Evolutionary conservation across 176 grass and related monocot genomes (phyloP), one percentile per base, ranked within the genome.

Genomic region (Stipa capillata): DNA sequence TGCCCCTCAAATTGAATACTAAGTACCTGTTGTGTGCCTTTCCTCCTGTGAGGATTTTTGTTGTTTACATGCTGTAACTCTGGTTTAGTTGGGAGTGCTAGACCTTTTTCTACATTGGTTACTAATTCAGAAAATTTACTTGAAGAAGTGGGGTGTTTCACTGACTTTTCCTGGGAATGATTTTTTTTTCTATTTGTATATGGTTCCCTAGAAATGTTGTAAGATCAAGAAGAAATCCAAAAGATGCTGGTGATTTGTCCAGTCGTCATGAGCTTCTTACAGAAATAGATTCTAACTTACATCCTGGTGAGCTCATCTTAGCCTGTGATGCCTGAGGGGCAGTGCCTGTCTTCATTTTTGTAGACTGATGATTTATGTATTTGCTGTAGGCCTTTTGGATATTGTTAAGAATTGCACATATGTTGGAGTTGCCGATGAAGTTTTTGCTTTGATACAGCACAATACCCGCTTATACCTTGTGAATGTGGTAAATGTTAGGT

Each of bases 361-460:
- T 77, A 51, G 28, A 36, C 72, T 77, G 53, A 85, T 73, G 12
- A 50, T 74, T 83, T 89, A 9, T 76, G 34, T 83, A 69, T 86
- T n/a, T 72, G 60, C 77, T 86, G 13, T 73, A 97, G 91, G 87
- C 52, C 89, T 94, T 45, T 82, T 97, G 74, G 83, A 97, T 50
- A 76, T 97, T 82, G 80, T 94, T 37, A 97, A 94, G 87, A 87
- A 92, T 59, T 97, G 91, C 79, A 94, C 91, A 69, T 97, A 94
- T 90, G 85, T 97, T 89, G 91, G 94, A 54, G 73, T 97, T 84
- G 85, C 87, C 37, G 89, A 94, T 83, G 94, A 97, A 79, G 79
- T 86, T 69, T 92, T 94, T 54, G 91, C 94, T 24, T 85, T 94
- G 79, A 82, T 97, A 70, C 91, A 97, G 33, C 82, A 97, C 43